These are phyloP conservation scores for Sonneratia caseolaris DNA, from an alignment of 345 rosid species.

Conservation along the genomic window DNA sequence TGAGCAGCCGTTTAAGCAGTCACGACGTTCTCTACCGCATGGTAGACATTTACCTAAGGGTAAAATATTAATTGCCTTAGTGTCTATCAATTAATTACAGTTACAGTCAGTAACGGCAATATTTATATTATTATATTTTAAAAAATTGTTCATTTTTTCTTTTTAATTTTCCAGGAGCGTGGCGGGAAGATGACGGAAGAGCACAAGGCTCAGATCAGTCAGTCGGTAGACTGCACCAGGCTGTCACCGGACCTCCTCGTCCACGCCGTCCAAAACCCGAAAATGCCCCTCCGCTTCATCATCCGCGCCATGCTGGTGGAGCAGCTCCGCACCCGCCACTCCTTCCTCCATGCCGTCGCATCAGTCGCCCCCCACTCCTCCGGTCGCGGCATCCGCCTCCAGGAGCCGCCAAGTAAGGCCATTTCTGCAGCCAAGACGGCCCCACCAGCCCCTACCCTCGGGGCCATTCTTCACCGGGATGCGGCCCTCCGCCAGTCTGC, in stretches of 20 bases:
- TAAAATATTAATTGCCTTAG: slow-evolving; percentile 9
- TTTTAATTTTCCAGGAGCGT: slow-evolving; percentile 29
- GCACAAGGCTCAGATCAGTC: slow-evolving; percentile 50
- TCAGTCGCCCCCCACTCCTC: not conserved
- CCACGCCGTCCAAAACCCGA: slow-evolving; percentile 74
- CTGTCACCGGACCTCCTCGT: slow-evolving; percentile 56
- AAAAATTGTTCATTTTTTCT: not conserved
- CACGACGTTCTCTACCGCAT: slow-evolving; percentile 65
- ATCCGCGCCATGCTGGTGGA: slow-evolving; percentile 79
- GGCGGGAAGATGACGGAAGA: slow-evolving; percentile 49
- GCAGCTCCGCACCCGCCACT: slow-evolving; percentile 64
- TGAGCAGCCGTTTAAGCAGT: slow-evolving; percentile 34
- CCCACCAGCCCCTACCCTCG: slow-evolving; percentile 33
- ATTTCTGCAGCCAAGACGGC: not conserved
- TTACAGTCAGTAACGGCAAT: too few relatives aligned
- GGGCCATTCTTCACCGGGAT: slow-evolving; percentile 62
- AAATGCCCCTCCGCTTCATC: slow-evolving; percentile 66
- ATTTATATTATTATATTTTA: not conserved
- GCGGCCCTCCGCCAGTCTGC: slow-evolving; percentile 45
- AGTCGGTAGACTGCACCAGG: slow-evolving; percentile 58
- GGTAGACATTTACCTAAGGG: slow-evolving; percentile 69
- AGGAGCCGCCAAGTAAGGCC: slow-evolving; percentile 4
- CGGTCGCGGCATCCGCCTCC: slow-evolving; percentile 6
- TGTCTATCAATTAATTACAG: not conserved
- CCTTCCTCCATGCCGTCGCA: slow-evolving; percentile 30